These are phyloP conservation scores for Combretum micranthum DNA, from an alignment of 345 rosid species.

Conservation along the genomic window DNA sequence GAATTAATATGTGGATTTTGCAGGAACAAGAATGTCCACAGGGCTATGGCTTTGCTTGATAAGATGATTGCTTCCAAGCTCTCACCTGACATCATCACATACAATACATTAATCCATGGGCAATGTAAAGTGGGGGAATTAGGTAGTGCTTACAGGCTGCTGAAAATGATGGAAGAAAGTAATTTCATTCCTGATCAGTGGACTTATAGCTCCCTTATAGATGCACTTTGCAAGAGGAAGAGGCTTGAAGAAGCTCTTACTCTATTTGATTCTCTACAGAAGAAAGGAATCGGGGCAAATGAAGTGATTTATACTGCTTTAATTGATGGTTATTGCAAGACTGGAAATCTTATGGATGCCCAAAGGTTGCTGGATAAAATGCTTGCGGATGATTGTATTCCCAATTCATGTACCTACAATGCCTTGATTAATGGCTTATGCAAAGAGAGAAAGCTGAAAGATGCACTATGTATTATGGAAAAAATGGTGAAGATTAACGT, in stretches of 20 bases:
- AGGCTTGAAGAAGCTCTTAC: constrained; percentile 59
- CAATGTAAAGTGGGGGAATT: constrained; percentile 68
- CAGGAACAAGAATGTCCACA: constrained; percentile 60
- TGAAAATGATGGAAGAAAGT: constrained; percentile 51
- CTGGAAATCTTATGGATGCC: constrained; percentile 49
- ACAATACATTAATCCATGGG: constrained; percentile 65
- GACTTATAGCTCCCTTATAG: constrained; percentile 63
- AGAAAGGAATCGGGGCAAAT: constrained; percentile 55
- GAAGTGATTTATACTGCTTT: constrained; percentile 77
- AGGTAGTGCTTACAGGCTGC: constrained; percentile 66
- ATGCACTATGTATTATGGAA: constrained; percentile 38
- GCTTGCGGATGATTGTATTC: constrained; percentile 47
- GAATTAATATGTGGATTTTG: constrained; percentile 68
- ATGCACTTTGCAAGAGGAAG: constrained; percentile 58
- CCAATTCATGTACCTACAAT: constrained; percentile 63
- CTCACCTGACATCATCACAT: constrained; percentile 50
- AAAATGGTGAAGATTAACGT: constrained; percentile 47
- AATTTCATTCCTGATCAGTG: constrained; percentile 64
- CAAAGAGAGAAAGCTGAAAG: constrained; percentile 39
- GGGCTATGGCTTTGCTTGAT: constrained; percentile 64
- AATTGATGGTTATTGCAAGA: constrained; percentile 82
- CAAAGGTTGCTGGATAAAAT: constrained; percentile 46
- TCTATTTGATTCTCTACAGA: constrained; percentile 64
- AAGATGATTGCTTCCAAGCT: constrained; percentile 51
- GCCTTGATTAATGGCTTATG: constrained; percentile 72